These are phyloP conservation scores for Chrysoporthe deuterocubensis DNA, from an alignment of 2,329 filamentous ascomycete genomes.

Conservation along the genomic window DNA sequence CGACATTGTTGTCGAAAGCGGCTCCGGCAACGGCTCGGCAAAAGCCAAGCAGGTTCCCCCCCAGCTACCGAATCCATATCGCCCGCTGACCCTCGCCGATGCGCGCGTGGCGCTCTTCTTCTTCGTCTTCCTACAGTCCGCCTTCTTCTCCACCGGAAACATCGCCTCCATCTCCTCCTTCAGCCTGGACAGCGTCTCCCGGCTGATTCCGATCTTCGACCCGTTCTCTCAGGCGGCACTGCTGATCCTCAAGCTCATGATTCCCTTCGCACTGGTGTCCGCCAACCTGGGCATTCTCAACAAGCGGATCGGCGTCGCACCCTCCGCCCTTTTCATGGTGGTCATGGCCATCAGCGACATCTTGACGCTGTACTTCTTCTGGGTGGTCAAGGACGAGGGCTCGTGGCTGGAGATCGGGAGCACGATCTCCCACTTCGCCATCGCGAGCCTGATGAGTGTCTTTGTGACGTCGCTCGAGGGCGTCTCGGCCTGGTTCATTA, in stretches of 20 bases:
- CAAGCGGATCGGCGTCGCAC: constrained; percentile 78
- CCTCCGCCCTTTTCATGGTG: constrained; percentile 89
- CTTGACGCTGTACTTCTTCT: constrained; percentile 95
- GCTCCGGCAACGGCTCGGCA: constrained; percentile 13
- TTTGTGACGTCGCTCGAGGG: constrained; percentile 90
- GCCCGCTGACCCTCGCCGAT: constrained; percentile 79
- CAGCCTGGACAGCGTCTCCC: constrained; percentile 85
- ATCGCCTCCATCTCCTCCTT: constrained; percentile 93
- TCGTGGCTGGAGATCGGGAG: constrained; percentile 98
- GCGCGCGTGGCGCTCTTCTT: constrained; percentile 91
- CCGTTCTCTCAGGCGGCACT: constrained; percentile 90
- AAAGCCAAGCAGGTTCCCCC: constrained; percentile 21
- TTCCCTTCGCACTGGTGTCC: constrained; percentile 90
- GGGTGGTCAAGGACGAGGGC: constrained; percentile 94
- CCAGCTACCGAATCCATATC: constrained; percentile 45
- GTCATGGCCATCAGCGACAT: constrained; percentile 92
- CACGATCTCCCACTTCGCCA: constrained; percentile 93
- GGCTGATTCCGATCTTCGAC: constrained; percentile 89
- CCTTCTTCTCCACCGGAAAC: constrained; percentile 97
- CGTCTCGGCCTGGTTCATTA: constrained; percentile 80
- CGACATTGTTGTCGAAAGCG: constrained; percentile 12
- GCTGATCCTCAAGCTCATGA: constrained; percentile 85
- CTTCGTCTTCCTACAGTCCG: constrained; percentile 90
- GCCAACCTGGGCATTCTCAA: constrained; percentile 95
- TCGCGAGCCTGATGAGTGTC: constrained; percentile 85